Conservation (phyloP, 2,329 filamentous ascomycete species). For the Leptographium galeiforme region DNA sequence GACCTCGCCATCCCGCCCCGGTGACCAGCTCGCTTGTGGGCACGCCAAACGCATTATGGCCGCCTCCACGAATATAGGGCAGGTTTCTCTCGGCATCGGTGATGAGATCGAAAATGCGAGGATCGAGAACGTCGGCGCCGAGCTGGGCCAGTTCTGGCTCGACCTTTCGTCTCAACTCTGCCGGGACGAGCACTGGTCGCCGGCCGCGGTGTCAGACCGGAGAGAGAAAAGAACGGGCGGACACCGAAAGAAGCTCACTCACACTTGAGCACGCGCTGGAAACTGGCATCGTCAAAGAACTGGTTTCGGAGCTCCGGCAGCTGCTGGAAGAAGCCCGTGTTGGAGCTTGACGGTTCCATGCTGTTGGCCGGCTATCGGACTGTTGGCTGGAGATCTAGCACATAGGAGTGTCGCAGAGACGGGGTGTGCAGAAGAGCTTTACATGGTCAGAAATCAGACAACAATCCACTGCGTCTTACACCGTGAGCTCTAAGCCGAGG, state of each 20-base stretch:
- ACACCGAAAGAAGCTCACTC: constrained; percentile 7
- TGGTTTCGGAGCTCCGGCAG: constrained; percentile 40
- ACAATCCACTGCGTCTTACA: too few species aligned
- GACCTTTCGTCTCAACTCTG: constrained; percentile 23
- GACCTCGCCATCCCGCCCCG: constrained; percentile 50
- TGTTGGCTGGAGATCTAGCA: not conserved
- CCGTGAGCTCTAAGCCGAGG: too few species aligned
- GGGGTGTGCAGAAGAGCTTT: too few species aligned
- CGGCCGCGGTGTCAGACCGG: not conserved
- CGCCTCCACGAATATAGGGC: constrained; percentile 42
- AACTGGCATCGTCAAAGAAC: constrained; percentile 39
- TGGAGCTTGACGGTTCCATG: constrained; percentile 31
- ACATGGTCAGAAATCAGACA: too few species aligned
- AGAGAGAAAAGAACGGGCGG: not conserved
- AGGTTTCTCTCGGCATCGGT: constrained; percentile 53
- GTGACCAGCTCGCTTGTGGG: constrained; percentile 47
- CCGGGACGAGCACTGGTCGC: constrained; percentile 34
- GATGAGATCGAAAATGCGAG: constrained; percentile 40
- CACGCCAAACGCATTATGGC: constrained; percentile 48
- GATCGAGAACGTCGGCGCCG: constrained; percentile 38
- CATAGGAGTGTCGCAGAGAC: too few species aligned
- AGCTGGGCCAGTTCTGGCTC: constrained; percentile 31
- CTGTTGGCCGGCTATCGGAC: not conserved
- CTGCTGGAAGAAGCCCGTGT: constrained; percentile 43
- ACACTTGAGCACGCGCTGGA: constrained; percentile 39